phyloP scores from a whole-genome alignment of 2,329 filamentous ascomycete genomes.

The Rhinocladiella similis region DNA sequence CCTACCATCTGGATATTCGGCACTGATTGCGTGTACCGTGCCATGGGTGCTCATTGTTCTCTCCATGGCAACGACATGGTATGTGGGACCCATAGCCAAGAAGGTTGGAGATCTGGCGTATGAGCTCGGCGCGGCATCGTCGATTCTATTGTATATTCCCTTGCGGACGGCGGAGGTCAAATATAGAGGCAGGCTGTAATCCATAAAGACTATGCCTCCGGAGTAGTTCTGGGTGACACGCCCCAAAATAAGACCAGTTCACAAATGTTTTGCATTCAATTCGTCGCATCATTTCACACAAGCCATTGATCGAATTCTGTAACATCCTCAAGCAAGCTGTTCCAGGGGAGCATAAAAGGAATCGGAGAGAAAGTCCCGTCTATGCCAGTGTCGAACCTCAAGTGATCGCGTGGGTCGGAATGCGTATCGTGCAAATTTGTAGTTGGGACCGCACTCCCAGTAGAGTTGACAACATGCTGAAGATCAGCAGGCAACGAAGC shows the following conservation, averaged over 20 bases:
- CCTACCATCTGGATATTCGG: slow-evolving; percentile 63
- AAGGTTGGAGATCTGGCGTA: slow-evolving; percentile 48
- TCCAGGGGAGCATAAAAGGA: slow-evolving; percentile 1
- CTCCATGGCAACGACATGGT: slow-evolving; percentile 69
- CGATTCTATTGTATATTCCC: slow-evolving; percentile 6
- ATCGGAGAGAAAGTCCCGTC: background rate
- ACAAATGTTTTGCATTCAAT: background rate
- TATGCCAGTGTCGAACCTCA: background rate
- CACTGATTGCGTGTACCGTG: slow-evolving; percentile 59
- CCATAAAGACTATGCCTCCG: background rate
- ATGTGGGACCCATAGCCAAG: slow-evolving; percentile 62
- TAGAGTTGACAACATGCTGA: background rate
- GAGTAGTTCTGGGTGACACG: background rate
- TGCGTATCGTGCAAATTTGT: background rate
- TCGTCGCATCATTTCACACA: background rate
- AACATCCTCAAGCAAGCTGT: slow-evolving; percentile 2
- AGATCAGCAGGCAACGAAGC: background rate
- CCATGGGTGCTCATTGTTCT: slow-evolving; percentile 66
- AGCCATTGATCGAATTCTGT: slow-evolving; percentile 4
- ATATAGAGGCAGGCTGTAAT: slow-evolving; percentile 3
- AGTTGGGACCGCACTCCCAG: background rate
- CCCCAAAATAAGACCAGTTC: background rate
- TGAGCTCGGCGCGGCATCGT: background rate
- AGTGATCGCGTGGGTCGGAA: background rate
- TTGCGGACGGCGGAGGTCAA: slow-evolving; percentile 4